phyloP scores from a whole-genome alignment of 2,329 filamentous ascomycete genomes.

The Corinectria fuckeliana region DNA sequence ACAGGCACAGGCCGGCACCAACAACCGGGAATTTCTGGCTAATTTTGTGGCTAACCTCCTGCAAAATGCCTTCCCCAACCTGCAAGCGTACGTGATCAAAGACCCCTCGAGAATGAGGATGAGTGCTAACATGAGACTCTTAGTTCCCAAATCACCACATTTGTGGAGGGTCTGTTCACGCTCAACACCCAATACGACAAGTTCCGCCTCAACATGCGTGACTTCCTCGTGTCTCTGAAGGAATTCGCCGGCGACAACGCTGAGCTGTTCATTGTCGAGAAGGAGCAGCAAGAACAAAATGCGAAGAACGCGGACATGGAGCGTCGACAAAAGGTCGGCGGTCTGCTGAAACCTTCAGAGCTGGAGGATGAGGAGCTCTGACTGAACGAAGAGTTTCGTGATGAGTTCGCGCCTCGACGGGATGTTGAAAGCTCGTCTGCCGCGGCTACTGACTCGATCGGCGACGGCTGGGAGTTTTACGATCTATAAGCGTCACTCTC shows the following conservation, averaged over 20 bases:
- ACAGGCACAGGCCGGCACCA: conserved; percentile 81
- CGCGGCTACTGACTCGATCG: conserved; percentile 33
- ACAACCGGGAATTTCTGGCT: conserved; percentile 88
- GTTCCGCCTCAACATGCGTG: conserved; percentile 94
- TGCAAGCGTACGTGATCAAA: conserved; percentile 74
- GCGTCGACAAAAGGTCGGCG: conserved; percentile 91
- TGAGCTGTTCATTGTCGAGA: conserved; percentile 91
- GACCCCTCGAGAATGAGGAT: neutral
- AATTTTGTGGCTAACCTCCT: conserved; percentile 86
- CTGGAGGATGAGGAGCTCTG: conserved; percentile 90
- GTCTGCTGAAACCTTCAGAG: conserved; percentile 96
- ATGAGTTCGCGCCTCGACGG: conserved; percentile 59
- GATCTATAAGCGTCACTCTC: conserved; percentile 53
- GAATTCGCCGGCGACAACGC: conserved; percentile 96
- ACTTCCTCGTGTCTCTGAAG: conserved; percentile 96
- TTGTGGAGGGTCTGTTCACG: conserved; percentile 88
- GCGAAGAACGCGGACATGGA: conserved; percentile 89
- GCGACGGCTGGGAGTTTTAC: conserved; percentile 72
- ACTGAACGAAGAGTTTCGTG: conserved; percentile 74
- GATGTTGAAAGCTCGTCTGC: conserved; percentile 20
- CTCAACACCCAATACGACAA: conserved; percentile 88
- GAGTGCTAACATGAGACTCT: conserved; percentile 43
- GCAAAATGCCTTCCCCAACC: conserved; percentile 90
- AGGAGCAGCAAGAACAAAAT: conserved; percentile 88
- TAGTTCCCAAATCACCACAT: conserved; percentile 85